Conservation (phyloP, 2,329 filamentous ascomycete genomes). For the Trichophyton equinum region DNA sequence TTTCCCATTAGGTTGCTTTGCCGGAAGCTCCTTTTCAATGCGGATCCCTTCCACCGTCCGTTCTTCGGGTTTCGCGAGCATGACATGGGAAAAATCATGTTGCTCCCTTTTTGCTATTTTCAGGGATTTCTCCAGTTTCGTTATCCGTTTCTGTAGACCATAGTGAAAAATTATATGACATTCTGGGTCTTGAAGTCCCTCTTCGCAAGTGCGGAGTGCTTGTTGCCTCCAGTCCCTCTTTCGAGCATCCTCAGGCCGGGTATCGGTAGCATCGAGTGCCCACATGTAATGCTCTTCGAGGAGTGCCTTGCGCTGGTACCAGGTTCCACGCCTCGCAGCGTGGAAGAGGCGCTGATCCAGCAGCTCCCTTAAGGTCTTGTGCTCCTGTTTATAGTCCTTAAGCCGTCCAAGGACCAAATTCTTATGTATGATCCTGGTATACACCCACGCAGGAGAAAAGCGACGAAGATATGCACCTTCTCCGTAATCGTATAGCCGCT, state of each 20-base stretch:
- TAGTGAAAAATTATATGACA: constrained; percentile 91
- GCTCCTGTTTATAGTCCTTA: constrained; percentile 67
- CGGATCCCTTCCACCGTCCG: constrained; percentile 66
- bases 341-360: constrained; percentile 76
- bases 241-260: constrained; percentile 44
- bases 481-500: constrained; percentile 61
- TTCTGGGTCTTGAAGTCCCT: constrained; percentile 71
- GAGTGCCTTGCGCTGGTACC: constrained; percentile 92
- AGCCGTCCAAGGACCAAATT: constrained; percentile 70
- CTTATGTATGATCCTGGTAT: constrained; percentile 87
- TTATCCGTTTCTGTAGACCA: constrained; percentile 85
- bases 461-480: constrained; percentile 82
- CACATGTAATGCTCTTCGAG: constrained; percentile 94
- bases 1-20: constrained; percentile 10
- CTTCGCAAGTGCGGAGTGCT: constrained; percentile 70
- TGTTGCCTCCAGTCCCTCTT: constrained; percentile 73
- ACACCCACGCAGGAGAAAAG: constrained; percentile 84
- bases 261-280: constrained; percentile 40
- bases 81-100: constrained; percentile 83
- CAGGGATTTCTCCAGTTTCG: constrained; percentile 74
- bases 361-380: constrained; percentile 60
- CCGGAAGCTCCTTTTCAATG: constrained; percentile 46
- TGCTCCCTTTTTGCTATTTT: constrained; percentile 74
- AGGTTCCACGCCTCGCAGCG: constrained; percentile 66
- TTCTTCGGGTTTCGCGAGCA: constrained; percentile 61